Percentiles rank a stretch among this genome's conserved stretches.
Evolutionary conservation across 352 stramenopile species (phyloP).

Genomic region (Pythium coloratum): DNA sequence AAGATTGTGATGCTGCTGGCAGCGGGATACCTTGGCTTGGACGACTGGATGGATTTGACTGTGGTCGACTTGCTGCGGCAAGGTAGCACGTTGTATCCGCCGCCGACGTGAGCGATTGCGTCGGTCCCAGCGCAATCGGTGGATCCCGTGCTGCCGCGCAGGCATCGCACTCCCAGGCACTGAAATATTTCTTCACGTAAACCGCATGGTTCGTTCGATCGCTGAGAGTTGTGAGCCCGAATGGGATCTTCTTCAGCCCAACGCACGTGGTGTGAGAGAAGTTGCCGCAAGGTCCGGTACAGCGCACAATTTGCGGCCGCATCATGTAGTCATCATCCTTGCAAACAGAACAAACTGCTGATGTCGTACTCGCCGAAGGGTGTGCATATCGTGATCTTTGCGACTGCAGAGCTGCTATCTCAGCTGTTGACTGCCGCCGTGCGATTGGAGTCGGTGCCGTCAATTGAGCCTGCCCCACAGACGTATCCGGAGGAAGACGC

Average conservation of each 20-base stretch:
- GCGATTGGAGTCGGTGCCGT: slow-evolving; percentile 25
- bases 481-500: not conserved
- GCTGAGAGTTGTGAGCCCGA: slow-evolving; percentile 79
- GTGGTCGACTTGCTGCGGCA: not conserved
- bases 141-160: slow-evolving; percentile 29
- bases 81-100: not conserved
- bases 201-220: slow-evolving; percentile 77
- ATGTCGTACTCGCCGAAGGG: slow-evolving; percentile 32
- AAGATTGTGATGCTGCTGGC: not conserved
- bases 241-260: slow-evolving; percentile 76
- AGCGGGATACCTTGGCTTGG: not conserved
- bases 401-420: slow-evolving; percentile 74
- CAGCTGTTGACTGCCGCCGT: slow-evolving; percentile 60
- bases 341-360: slow-evolving; percentile 47
- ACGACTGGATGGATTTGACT: not conserved
- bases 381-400: slow-evolving; percentile 53
- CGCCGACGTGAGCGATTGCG: not conserved
- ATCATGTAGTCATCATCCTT: slow-evolving; percentile 86
- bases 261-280: slow-evolving; percentile 80
- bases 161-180: slow-evolving; percentile 64
- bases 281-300: slow-evolving; percentile 43
- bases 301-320: slow-evolving; percentile 68
- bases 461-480: slow-evolving; percentile 20
- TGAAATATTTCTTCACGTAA: slow-evolving; percentile 87
- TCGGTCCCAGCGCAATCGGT: not conserved